phyloP scores from a whole-genome alignment of 768 basidiomycete species.

The Lactarius vividus region DNA sequence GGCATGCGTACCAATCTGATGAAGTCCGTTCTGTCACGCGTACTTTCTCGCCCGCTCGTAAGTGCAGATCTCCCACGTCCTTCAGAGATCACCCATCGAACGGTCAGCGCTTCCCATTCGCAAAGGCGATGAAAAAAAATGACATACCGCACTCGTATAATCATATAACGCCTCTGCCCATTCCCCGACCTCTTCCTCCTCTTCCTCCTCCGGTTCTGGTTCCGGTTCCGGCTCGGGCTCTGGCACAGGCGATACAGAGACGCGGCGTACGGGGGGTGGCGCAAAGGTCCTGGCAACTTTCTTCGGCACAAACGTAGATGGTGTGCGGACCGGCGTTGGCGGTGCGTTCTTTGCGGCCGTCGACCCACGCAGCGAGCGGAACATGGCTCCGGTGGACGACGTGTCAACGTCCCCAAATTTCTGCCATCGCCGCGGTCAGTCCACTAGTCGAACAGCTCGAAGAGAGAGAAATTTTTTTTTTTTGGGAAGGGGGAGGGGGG shows the following conservation, averaged over 20 bases:
- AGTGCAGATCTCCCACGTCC: conserved; percentile 67
- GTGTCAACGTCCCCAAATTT: conserved; percentile 62
- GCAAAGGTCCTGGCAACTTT: conserved; percentile 41
- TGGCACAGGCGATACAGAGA: neutral
- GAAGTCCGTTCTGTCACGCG: conserved; percentile 63
- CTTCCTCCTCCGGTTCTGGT: conserved; percentile 30
- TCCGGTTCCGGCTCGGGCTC: conserved; percentile 14
- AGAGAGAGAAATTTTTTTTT: too few relatives aligned
- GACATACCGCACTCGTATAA: conserved; percentile 60
- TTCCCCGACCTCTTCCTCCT: conserved; percentile 50
- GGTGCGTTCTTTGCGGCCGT: conserved; percentile 41
- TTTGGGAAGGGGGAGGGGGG: too few relatives aligned
- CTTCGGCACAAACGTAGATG: conserved; percentile 40
- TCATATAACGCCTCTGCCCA: conserved; percentile 82
- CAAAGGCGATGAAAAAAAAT: neutral
- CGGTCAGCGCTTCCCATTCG: neutral
- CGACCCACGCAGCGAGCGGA: conserved; percentile 46
- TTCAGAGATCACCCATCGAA: conserved; percentile 32
- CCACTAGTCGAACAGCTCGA: neutral
- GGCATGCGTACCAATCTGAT: conserved; percentile 63
- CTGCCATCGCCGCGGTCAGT: conserved; percentile 33
- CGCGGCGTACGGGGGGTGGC: conserved; percentile 49
- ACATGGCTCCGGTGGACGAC: conserved; percentile 47
- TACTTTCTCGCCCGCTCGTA: conserved; percentile 58
- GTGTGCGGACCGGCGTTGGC: conserved; percentile 37